Evolutionary conservation across 805 yeast species (phyloP).

Genomic region (Myxozyma neglecta): DNA sequence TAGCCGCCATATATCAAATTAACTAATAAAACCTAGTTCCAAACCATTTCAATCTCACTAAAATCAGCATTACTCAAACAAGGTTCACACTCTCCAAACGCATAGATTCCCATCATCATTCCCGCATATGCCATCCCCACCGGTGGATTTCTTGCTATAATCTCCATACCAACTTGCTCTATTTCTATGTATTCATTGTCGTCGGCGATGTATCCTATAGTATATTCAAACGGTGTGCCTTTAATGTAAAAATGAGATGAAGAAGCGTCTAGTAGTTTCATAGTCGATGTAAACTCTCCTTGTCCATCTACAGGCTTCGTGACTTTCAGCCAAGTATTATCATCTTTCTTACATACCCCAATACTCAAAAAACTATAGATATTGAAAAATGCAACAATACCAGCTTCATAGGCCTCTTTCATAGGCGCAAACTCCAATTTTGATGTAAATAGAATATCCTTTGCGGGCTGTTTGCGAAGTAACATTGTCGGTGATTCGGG

Average conservation of each 20-base stretch:
- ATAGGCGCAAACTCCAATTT: not conserved
- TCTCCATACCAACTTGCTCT: not conserved
- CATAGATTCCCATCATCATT: conserved; percentile 8
- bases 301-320: not conserved
- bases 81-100: conserved; percentile 5
- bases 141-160: not conserved
- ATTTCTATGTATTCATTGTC: not conserved
- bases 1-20: not conserved
- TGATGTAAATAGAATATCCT: not conserved
- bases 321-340: not conserved
- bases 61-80: conserved; percentile 6
- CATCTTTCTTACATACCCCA: not conserved
- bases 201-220: not conserved
- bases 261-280: too few species aligned
- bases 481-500: conserved; percentile 11
- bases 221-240: not conserved
- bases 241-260: not conserved
- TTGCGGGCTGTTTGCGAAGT: conserved; percentile 1
- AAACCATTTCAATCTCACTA: not conserved
- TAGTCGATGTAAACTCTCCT: not conserved
- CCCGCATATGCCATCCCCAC: conserved; percentile 8
- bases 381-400: conserved; percentile 6
- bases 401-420: conserved; percentile 3
- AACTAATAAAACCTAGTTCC: not conserved
- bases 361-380: not conserved